Conservation (phyloP, 1,284 basidiomycete species). For the Microstroma glucosiphilum region DNA sequence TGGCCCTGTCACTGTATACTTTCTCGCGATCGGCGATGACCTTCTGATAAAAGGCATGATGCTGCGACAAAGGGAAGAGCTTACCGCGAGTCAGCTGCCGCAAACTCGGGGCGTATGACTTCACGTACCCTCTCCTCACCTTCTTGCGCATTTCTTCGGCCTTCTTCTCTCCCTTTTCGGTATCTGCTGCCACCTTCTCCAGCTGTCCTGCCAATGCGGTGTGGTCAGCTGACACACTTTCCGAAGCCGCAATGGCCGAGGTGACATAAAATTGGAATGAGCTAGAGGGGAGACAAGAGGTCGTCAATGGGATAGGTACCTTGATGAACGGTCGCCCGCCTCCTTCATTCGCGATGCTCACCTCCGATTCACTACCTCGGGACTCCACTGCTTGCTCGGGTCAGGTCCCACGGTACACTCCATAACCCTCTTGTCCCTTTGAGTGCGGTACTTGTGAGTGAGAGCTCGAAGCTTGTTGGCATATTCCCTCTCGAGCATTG, state of each 20-base stretch:
- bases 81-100: too few relatives aligned
- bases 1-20: constrained; percentile 26
- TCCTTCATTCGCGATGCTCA: neutral
- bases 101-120: neutral
- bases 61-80: constrained; percentile 7
- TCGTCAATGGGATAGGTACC: constrained; percentile 19
- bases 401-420: constrained; percentile 27
- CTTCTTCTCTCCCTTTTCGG: constrained; percentile 17
- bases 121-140: constrained; percentile 2
- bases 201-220: constrained; percentile 17
- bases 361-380: constrained; percentile 19
- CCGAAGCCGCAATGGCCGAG: neutral
- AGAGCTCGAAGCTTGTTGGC: constrained; percentile 25
- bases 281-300: constrained; percentile 15
- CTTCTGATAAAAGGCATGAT: constrained; percentile 21
- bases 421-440: constrained; percentile 22
- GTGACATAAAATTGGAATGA: constrained; percentile 6
- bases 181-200: constrained; percentile 18
- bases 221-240: neutral
- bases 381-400: constrained; percentile 27
- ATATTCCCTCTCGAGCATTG: constrained; percentile 33
- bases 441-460: constrained; percentile 27
- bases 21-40: constrained; percentile 31
- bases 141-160: constrained; percentile 31
- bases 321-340: constrained; percentile 4